phyloP scores from a whole-genome alignment of 2,329 filamentous ascomycete species.

The Xylogone sp. region DNA sequence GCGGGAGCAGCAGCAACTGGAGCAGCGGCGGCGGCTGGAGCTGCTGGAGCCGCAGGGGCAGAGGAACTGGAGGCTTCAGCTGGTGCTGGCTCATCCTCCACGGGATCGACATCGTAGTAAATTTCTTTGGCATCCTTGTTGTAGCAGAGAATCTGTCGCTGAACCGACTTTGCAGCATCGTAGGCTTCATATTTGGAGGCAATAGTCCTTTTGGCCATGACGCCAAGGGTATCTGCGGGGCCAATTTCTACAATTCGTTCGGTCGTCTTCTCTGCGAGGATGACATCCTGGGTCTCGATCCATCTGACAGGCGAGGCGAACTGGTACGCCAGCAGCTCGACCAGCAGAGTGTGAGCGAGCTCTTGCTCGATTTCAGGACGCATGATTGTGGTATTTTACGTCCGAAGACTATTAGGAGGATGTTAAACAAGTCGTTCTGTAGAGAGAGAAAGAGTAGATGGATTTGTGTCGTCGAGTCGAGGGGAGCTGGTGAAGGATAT shows the following conservation, averaged over 20 bases:
- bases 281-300: constrained; percentile 99
- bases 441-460: background rate
- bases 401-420: constrained; percentile 21
- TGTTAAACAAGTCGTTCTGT: background rate
- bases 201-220: constrained; percentile 94
- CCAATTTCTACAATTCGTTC: constrained; percentile 98
- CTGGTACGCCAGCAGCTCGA: constrained; percentile 98
- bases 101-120: constrained; percentile 96
- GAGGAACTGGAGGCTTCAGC: constrained; percentile 37
- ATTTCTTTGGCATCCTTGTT: constrained; percentile 99
- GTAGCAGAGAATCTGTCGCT: constrained; percentile 97
- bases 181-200: constrained; percentile 98
- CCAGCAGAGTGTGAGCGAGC: constrained; percentile 94
- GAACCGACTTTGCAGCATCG: constrained; percentile 92
- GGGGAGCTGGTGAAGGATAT: background rate
- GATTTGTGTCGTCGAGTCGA: background rate
- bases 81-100: constrained; percentile 82
- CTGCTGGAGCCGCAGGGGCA: constrained; percentile 35
- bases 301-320: constrained; percentile 98
- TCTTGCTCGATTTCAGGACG: constrained; percentile 99
- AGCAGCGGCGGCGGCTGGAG: constrained; percentile 45
- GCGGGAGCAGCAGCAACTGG: constrained; percentile 51
- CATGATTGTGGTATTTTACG: constrained; percentile 55
- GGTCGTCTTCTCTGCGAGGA: constrained; percentile 90
- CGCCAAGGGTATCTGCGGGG: constrained; percentile 92